phyloP scores from a whole-genome alignment of 208 protist genomes.

The Tritrichomonas musculus region DNA sequence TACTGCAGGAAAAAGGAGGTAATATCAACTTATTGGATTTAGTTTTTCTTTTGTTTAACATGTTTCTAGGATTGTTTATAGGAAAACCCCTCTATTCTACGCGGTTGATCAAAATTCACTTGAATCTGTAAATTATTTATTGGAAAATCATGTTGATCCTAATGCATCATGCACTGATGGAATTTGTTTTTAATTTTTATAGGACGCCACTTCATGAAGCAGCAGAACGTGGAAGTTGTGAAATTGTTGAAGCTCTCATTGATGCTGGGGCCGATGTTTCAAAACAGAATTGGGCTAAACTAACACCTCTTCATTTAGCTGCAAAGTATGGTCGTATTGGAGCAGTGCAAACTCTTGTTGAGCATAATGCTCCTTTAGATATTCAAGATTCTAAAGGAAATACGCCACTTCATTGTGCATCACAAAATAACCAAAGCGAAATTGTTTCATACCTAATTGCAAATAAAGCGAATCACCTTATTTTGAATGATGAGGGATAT shows the following conservation, averaged over 20 bases:
- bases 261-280: not conserved
- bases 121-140: not conserved
- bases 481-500: not conserved
- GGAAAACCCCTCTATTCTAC: constrained; percentile 5
- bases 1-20: not conserved
- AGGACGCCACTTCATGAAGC: constrained; percentile 15
- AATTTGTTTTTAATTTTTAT: not conserved
- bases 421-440: not conserved
- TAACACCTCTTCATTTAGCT: not conserved
- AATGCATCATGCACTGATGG: not conserved
- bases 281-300: not conserved
- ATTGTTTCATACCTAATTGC: not conserved
- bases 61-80: not conserved
- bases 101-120: not conserved
- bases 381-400: not conserved
- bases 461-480: not conserved
- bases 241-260: not conserved
- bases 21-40: not conserved
- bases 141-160: not conserved
- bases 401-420: constrained; percentile 3
- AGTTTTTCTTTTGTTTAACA: not conserved
- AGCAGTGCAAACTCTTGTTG: not conserved
- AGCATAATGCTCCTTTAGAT: not conserved
- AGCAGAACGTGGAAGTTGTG: not conserved
- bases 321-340: not conserved